Conservation (phyloP, 805 yeast genomes). For the Pichia exigua region DNA sequence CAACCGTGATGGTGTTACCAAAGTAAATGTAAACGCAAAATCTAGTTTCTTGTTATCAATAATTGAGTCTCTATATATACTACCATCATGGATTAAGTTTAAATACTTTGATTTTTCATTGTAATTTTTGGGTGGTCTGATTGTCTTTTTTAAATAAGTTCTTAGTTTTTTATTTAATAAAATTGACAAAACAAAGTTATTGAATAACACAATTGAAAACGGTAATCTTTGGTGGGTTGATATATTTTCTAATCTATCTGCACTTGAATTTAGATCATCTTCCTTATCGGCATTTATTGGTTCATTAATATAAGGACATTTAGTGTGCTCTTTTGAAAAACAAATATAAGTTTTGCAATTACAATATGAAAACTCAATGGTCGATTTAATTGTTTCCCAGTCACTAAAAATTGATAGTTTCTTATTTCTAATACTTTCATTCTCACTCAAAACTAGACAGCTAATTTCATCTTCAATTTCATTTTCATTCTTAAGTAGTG, state of each 20-base stretch:
- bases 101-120: not conserved
- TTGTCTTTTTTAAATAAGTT: slow-evolving; percentile 1
- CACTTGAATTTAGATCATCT: not conserved
- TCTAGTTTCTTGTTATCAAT: not conserved
- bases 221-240: not conserved
- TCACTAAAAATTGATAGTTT: not conserved
- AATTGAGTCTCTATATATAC: not conserved
- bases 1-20: not conserved
- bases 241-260: not conserved
- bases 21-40: slow-evolving; percentile 7
- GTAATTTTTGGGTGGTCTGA: slow-evolving; percentile 1
- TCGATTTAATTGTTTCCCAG: not conserved
- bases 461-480: not conserved
- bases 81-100: slow-evolving; percentile 4
- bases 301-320: not conserved
- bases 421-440: not conserved
- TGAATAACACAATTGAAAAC: slow-evolving; percentile 2
- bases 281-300: not conserved
- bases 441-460: not conserved
- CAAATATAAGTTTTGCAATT: not conserved
- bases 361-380: not conserved
- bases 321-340: not conserved
- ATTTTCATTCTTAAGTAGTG: not conserved
- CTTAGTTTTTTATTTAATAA: slow-evolving; percentile 5
- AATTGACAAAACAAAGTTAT: slow-evolving; percentile 4